phyloP scores from a whole-genome alignment of 2,329 filamentous ascomycete species.

The Alternaria sp. region DNA sequence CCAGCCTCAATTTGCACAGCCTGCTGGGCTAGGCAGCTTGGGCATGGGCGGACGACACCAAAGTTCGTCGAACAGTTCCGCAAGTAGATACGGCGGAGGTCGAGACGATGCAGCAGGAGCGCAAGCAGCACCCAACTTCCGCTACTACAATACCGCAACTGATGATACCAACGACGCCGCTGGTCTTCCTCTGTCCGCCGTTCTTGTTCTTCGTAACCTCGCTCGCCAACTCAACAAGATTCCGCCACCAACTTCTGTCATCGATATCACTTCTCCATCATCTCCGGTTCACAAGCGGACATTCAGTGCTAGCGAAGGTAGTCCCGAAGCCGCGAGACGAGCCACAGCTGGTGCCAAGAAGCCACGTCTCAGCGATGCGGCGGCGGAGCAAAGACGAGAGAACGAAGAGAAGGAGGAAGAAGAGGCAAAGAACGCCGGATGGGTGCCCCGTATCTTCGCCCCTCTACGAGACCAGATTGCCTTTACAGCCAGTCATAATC shows the following conservation, averaged over 20 bases:
- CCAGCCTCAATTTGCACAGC: constrained; percentile 43
- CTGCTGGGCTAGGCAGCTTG: constrained; percentile 38
- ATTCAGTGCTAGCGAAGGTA: constrained; percentile 40
- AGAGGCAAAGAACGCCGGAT: constrained; percentile 63
- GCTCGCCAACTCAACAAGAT: constrained; percentile 60
- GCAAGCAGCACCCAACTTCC: constrained; percentile 40
- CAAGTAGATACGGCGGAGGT: constrained; percentile 31
- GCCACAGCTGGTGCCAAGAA: constrained; percentile 54
- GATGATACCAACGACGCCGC: constrained; percentile 68
- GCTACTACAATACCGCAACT: constrained; percentile 56
- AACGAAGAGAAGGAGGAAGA: constrained; percentile 54
- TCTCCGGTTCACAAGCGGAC: constrained; percentile 42
- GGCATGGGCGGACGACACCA: constrained; percentile 37
- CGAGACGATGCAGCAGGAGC: constrained; percentile 25
- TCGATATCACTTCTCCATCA: constrained; percentile 35
- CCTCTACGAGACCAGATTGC: constrained; percentile 70
- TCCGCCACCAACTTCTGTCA: constrained; percentile 33
- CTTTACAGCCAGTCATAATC: constrained; percentile 75
- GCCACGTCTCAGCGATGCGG: constrained; percentile 44
- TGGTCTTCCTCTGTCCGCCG: constrained; percentile 79
- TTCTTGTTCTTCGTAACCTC: constrained; percentile 80
- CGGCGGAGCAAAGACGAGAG: constrained; percentile 38
- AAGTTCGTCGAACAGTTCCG: constrained; percentile 23
- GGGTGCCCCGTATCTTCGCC: constrained; percentile 74
- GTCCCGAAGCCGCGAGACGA: constrained; percentile 33